Conservation (phyloP, 1,284 basidiomycete genomes). For the Malassezia vespertilionis region DNA sequence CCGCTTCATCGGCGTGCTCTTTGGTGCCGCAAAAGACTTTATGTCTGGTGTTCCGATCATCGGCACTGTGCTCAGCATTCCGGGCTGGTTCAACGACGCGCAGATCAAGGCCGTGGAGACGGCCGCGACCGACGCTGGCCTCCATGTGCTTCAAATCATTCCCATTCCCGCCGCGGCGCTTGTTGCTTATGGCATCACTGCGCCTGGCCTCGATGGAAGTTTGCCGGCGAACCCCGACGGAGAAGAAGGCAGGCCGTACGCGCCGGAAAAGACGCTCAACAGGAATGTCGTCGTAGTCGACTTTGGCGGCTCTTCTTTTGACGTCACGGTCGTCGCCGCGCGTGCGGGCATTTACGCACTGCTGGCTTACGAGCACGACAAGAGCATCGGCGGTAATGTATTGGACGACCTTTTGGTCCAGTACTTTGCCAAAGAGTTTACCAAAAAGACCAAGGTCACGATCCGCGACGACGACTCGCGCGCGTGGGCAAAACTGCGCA, state of each 20-base stretch:
- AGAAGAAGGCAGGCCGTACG: slow-evolving; percentile 47
- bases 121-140: slow-evolving; percentile 63
- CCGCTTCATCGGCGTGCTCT: slow-evolving; percentile 72
- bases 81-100: slow-evolving; percentile 60
- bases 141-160: slow-evolving; percentile 68
- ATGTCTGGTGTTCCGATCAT: slow-evolving; percentile 65
- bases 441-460: slow-evolving; percentile 81
- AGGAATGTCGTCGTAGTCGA: slow-evolving; percentile 55
- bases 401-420: slow-evolving; percentile 75
- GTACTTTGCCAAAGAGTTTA: slow-evolving; percentile 91
- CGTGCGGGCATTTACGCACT: slow-evolving; percentile 54
- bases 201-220: slow-evolving; percentile 50
- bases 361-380: slow-evolving; percentile 51
- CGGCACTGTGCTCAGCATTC: slow-evolving; percentile 74
- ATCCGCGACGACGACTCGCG: slow-evolving; percentile 56
- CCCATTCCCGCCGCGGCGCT: slow-evolving; percentile 70
- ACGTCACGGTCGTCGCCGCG: slow-evolving; percentile 52
- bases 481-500: slow-evolving; percentile 80
- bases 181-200: slow-evolving; percentile 51
- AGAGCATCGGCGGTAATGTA: slow-evolving; percentile 55
- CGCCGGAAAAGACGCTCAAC: slow-evolving; percentile 51
- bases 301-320: slow-evolving; percentile 55
- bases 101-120: slow-evolving; percentile 64
- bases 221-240: slow-evolving; percentile 43
- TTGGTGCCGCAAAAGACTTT: slow-evolving; percentile 82